A percentile compares a stretch with the other conserved stretches of the same genome.
phyloP scores from a whole-genome alignment of 257 asterid genomes.

The Ilex asprella region DNA sequence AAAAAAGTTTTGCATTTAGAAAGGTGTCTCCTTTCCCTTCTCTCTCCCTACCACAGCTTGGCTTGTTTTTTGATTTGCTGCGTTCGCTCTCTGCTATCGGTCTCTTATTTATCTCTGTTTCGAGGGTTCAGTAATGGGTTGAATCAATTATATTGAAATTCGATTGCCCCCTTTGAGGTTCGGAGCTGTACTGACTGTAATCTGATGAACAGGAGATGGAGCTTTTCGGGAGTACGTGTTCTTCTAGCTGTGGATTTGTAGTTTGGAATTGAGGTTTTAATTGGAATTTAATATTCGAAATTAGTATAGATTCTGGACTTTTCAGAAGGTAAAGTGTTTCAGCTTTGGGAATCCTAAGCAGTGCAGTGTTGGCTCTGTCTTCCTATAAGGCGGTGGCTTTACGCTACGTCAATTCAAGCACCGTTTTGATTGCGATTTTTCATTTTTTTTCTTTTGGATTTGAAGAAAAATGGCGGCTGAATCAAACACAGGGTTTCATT shows the following conservation, averaged over 20 bases:
- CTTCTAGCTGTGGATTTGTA: too few relatives aligned
- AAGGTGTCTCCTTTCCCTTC: neutral
- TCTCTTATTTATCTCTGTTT: neutral
- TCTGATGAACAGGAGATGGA: too few relatives aligned
- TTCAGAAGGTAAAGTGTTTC: neutral
- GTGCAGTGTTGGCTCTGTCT: neutral
- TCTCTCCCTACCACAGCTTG: neutral
- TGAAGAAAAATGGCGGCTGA: conserved; percentile 46
- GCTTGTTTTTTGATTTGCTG: neutral
- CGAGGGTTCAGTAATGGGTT: neutral
- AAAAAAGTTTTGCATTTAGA: neutral
- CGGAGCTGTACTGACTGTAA: neutral
- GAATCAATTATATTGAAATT: neutral
- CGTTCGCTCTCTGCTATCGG: neutral
- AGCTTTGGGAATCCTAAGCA: neutral
- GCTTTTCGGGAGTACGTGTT: too few relatives aligned
- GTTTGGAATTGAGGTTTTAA: neutral
- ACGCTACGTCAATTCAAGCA: neutral
- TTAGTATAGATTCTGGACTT: neutral
- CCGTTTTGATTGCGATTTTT: neutral
- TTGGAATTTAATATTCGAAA: neutral
- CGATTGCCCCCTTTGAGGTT: neutral
- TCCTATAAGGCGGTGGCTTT: neutral
- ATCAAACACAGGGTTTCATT: conserved; percentile 46
- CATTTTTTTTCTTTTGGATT: neutral